Conservation (phyloP, 1,139 yeast species). For the Lipomyces yarrowii region DNA sequence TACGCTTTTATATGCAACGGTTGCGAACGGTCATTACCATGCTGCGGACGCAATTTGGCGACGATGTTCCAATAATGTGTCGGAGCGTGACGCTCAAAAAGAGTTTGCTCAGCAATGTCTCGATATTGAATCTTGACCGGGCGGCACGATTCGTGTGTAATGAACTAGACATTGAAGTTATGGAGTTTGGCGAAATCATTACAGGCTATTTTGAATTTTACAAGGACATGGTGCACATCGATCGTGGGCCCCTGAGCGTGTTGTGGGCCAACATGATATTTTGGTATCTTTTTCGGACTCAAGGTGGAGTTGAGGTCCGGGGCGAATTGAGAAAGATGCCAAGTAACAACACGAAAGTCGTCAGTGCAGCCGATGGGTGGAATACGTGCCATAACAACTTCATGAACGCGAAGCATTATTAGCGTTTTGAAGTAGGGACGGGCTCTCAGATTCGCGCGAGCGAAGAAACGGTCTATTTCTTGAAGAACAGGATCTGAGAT, state of each 20-base stretch:
- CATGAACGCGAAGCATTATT: background rate
- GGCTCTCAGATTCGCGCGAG: too few species aligned
- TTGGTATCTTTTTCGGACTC: conserved; percentile 5
- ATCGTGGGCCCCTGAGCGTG: conserved; percentile 3
- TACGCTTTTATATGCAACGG: conserved; percentile 12
- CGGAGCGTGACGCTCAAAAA: background rate
- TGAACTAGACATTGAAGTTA: background rate
- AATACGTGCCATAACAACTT: background rate
- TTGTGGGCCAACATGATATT: conserved; percentile 9
- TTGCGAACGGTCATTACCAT: background rate
- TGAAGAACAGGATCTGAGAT: too few species aligned
- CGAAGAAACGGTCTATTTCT: too few species aligned
- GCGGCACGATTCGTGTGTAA: conserved; percentile 2
- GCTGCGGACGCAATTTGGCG: conserved; percentile 1
- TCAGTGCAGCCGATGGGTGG: background rate
- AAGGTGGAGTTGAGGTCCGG: conserved; percentile 5
- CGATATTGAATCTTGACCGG: conserved; percentile 4
- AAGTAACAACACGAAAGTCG: background rate
- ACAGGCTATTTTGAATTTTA: background rate
- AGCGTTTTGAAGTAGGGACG: background rate
- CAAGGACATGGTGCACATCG: background rate
- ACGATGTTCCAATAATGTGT: conserved; percentile 8
- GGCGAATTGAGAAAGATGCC: background rate
- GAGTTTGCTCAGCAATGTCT: background rate
- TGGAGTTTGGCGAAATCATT: background rate